phyloP scores from a whole-genome alignment of 2,329 filamentous ascomycete genomes.

The Penicillium capsulatum region DNA sequence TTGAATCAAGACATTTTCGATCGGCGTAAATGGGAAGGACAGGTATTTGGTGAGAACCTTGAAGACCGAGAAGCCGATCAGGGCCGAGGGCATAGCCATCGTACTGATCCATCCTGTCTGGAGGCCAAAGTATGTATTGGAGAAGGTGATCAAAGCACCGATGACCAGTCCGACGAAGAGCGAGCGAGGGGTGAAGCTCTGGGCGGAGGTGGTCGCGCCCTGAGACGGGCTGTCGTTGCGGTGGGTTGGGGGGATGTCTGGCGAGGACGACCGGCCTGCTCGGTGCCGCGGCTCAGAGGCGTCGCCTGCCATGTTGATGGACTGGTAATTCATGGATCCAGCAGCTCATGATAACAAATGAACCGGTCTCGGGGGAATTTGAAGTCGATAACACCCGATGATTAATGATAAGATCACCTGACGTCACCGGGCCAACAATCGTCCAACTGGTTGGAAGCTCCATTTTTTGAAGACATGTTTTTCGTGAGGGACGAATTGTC shows the following conservation, averaged over 20 bases:
- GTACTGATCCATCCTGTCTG: conserved; percentile 81
- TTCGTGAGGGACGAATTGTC: too few species aligned
- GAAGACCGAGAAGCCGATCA: conserved; percentile 95
- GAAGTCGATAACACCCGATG: conserved; percentile 17
- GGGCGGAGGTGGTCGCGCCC: conserved; percentile 27
- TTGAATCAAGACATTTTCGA: conserved; percentile 95
- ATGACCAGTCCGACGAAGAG: conserved; percentile 75
- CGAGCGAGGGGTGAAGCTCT: conserved; percentile 79
- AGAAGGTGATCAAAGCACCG: conserved; percentile 88
- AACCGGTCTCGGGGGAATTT: background rate
- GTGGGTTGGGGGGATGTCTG: conserved; percentile 1
- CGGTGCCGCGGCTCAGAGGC: conserved; percentile 15
- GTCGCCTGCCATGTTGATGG: conserved; percentile 32
- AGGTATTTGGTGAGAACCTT: conserved; percentile 69
- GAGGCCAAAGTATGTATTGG: conserved; percentile 98
- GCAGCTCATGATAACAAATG: conserved; percentile 8
- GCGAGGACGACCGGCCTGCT: conserved; percentile 5
- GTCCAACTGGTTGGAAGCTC: too few species aligned
- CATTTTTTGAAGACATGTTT: too few species aligned
- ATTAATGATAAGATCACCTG: conserved; percentile 24
- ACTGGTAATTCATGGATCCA: conserved; percentile 35
- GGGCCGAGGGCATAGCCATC: conserved; percentile 94
- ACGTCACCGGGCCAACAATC: conserved; percentile 16
- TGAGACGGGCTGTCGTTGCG: conserved; percentile 3
- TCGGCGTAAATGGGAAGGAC: conserved; percentile 77